Evolutionary conservation across 768 basidiomycete genomes (phyloP).

Genomic region (Trametes villosa): DNA sequence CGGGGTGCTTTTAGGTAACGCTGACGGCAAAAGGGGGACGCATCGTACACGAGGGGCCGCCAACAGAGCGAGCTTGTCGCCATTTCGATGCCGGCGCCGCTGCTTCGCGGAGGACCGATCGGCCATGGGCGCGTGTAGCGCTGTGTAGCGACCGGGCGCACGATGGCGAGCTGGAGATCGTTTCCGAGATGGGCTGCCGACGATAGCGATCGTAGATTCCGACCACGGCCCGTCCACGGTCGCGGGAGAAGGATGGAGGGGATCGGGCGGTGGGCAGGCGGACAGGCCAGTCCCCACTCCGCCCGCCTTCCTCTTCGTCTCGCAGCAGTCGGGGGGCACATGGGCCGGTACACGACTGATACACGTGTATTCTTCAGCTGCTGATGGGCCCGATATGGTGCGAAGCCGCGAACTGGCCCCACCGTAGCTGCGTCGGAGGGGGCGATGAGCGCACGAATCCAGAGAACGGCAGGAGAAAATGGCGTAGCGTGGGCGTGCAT

Average conservation of each 20-base stretch:
- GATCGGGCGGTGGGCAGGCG: slow-evolving; percentile 1
- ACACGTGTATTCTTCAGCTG: slow-evolving; percentile 12
- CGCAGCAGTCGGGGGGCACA: not conserved
- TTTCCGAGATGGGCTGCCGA: slow-evolving; percentile 14
- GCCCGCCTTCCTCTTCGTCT: not conserved
- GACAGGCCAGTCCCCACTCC: not conserved
- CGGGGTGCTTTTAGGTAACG: slow-evolving; percentile 4
- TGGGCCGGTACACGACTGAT: slow-evolving; percentile 3
- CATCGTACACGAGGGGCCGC: slow-evolving; percentile 6
- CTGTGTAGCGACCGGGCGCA: not conserved
- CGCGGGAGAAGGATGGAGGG: slow-evolving; percentile 21
- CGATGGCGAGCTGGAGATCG: slow-evolving; percentile 15
- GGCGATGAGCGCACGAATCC: slow-evolving; percentile 9
- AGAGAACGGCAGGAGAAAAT: not conserved
- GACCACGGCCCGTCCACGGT: slow-evolving; percentile 7
- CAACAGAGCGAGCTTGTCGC: slow-evolving; percentile 9
- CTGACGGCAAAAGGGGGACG: not conserved
- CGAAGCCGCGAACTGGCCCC: slow-evolving; percentile 1
- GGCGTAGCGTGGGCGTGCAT: not conserved
- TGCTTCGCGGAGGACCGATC: slow-evolving; percentile 9
- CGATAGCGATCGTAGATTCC: slow-evolving; percentile 15
- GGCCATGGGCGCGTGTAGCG: slow-evolving; percentile 5
- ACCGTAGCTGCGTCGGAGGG: slow-evolving; percentile 1
- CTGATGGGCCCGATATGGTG: slow-evolving; percentile 20
- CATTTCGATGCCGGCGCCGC: slow-evolving; percentile 4